Evolutionary conservation across 2,329 filamentous ascomycete species (phyloP), one percentile per base, ranked within the genome.

Genomic region (Pseudonectria buxi): DNA sequence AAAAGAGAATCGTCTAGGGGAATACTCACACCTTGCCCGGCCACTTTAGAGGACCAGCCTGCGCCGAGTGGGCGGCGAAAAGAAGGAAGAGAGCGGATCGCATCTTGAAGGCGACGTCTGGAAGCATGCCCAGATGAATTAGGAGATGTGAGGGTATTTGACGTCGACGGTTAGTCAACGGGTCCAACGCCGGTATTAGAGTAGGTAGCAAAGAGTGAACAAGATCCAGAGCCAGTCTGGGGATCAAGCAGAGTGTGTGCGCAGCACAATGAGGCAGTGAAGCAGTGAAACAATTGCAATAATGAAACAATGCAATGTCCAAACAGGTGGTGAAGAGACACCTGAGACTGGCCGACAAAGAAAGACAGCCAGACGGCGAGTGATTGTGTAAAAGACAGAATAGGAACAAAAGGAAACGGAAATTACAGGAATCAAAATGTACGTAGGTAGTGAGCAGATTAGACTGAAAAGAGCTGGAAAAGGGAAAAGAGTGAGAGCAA

Each of bases 11-110:
- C 12, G 33, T 26, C 36, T 7, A n/a, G 9, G 12, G 30, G 12
- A 3, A 24, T 26, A 46, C 55, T 34, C 43, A 62, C 58, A 54
- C 39, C 45, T 44, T 54, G 44, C 46, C 46, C 45, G 49, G 53
- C 56, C 58, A 53, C 35, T 49, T 50, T 24, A 59, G 46, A 55
- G 56, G 63, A 46, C 59, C 60, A 45, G 59, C 59, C 55, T 57
- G 47, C 15, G 47, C 47, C 36, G 42, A 53, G 41, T 55, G 51
- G 14, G 47, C 43, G 47, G 46, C 37, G 34, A 56, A 39, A 39
- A 61, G 45, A 36, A 57, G 27, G 44, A 38, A 52, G 6, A 58
- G 33, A 40, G 40, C 53, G 24, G 37, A 47, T 25, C 40, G 41
- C 50, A 55, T 56, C 27, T 33, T 50, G 40, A 36, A 14, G 30